These are phyloP conservation scores for Saccharomycopsis olivae DNA, from an alignment of 805 yeast genomes.

Conservation along the genomic window DNA sequence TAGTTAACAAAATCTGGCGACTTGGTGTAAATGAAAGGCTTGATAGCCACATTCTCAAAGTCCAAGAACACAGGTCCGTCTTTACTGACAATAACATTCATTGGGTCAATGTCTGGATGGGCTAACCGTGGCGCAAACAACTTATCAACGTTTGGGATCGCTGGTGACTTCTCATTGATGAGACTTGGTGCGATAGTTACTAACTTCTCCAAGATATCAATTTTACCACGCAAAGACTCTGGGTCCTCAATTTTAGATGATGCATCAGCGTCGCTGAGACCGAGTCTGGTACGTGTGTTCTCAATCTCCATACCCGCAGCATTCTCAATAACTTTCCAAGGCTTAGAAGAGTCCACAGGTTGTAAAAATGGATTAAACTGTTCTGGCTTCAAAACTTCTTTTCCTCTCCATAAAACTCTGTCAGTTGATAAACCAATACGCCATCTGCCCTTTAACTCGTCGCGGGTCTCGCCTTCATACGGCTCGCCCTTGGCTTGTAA, in stretches of 20 bases:
- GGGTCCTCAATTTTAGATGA: slow-evolving; percentile 30
- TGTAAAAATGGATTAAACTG: slow-evolving; percentile 49
- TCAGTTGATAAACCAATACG: slow-evolving; percentile 86
- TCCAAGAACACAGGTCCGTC: slow-evolving; percentile 51
- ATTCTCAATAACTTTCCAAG: slow-evolving; percentile 52
- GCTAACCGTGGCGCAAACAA: slow-evolving; percentile 63
- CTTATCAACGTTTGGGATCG: slow-evolving; percentile 52
- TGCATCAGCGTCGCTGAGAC: slow-evolving; percentile 44
- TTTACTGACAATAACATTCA: slow-evolving; percentile 59
- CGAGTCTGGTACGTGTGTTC: slow-evolving; percentile 41
- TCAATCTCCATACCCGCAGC: slow-evolving; percentile 61
- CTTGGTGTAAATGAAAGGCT: slow-evolving; percentile 70
- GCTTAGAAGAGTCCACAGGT: slow-evolving; percentile 59
- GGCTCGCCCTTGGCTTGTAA: slow-evolving; percentile 27
- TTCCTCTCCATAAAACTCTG: slow-evolving; percentile 64
- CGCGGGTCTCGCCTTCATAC: slow-evolving; percentile 55
- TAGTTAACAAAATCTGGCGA: slow-evolving; percentile 81
- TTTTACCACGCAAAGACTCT: slow-evolving; percentile 36
- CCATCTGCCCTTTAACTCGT: slow-evolving; percentile 58
- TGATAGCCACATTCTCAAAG: slow-evolving; percentile 70
- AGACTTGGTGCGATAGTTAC: slow-evolving; percentile 45
- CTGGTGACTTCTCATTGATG: slow-evolving; percentile 35
- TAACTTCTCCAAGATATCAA: slow-evolving; percentile 53
- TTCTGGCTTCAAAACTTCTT: slow-evolving; percentile 39
- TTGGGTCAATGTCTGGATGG: slow-evolving; percentile 83